Evolutionary conservation across 805 yeast species (phyloP).

Genomic region (Saccharomycopsis amapae): DNA sequence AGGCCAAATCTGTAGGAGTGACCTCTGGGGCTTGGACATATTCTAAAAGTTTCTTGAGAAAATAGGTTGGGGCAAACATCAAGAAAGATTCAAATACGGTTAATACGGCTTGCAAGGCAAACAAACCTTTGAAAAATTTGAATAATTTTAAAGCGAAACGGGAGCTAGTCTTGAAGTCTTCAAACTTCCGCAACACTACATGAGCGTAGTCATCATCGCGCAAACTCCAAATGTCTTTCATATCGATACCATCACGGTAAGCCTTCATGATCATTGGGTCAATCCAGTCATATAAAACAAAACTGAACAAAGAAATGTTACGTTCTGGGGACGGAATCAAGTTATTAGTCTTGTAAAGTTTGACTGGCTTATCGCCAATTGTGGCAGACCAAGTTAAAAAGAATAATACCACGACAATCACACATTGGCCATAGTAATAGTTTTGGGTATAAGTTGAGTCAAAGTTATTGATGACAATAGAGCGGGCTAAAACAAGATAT

Average conservation of each 20-base stretch:
- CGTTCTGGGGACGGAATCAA: constrained; percentile 73
- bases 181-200: constrained; percentile 55
- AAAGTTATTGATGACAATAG: too few species aligned
- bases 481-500: constrained; percentile 47
- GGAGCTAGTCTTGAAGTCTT: constrained; percentile 30
- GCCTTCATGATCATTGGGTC: constrained; percentile 64
- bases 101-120: constrained; percentile 63
- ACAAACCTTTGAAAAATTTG: constrained; percentile 52
- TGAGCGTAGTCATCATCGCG: constrained; percentile 74
- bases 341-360: constrained; percentile 44
- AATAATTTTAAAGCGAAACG: constrained; percentile 57
- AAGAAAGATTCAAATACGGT: constrained; percentile 63
- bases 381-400: constrained; percentile 48
- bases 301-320: constrained; percentile 50
- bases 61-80: constrained; percentile 69
- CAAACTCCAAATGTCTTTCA: constrained; percentile 79
- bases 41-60: constrained; percentile 72
- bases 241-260: constrained; percentile 45
- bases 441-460: constrained; percentile 36
- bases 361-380: constrained; percentile 48
- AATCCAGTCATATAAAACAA: constrained; percentile 71
- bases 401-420: constrained; percentile 38
- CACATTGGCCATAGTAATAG: constrained; percentile 46
- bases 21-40: constrained; percentile 68
- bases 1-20: constrained; percentile 65